Conservation (phyloP, 768 basidiomycete genomes). For the Suillus bovinus region DNA sequence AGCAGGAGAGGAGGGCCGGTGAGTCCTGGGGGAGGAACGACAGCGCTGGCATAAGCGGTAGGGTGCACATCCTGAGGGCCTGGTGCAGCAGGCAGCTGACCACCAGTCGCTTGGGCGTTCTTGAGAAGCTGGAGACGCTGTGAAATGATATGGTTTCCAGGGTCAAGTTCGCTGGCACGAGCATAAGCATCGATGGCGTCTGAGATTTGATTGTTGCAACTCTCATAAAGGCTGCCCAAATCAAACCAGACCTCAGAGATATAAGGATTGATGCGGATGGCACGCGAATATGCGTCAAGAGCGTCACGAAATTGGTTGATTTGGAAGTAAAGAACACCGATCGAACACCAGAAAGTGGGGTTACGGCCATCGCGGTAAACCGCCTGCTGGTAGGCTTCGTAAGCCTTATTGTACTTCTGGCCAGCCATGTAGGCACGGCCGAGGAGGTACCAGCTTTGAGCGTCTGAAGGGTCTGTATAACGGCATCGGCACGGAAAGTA, state of each 20-base stretch:
- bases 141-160: conserved; percentile 78
- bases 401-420: conserved; percentile 98
- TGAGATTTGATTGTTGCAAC: conserved; percentile 97
- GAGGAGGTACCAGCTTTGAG: conserved; percentile 98
- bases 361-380: conserved; percentile 99
- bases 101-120: conserved; percentile 75
- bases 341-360: conserved; percentile 99
- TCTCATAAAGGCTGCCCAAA: conserved; percentile 94
- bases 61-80: conserved; percentile 96
- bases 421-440: conserved; percentile 99
- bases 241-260: conserved; percentile 86
- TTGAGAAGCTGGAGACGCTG: conserved; percentile 77
- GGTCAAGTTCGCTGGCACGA: conserved; percentile 92
- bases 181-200: conserved; percentile 99
- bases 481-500: background rate
- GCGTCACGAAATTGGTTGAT: conserved; percentile 99
- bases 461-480: conserved; percentile 82
- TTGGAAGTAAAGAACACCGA: conserved; percentile 98
- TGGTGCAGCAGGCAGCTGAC: conserved; percentile 81
- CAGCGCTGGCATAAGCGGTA: conserved; percentile 84
- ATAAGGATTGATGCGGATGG: conserved; percentile 98
- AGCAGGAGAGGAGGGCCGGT: conserved; percentile 67
- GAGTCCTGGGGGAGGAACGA: conserved; percentile 69
- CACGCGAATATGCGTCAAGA: conserved; percentile 97
- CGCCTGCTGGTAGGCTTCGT: conserved; percentile 99